Base-by-base conservation (phyloP, 164 flowering plant species). In the Magnolia kwangsiensis region DNA sequence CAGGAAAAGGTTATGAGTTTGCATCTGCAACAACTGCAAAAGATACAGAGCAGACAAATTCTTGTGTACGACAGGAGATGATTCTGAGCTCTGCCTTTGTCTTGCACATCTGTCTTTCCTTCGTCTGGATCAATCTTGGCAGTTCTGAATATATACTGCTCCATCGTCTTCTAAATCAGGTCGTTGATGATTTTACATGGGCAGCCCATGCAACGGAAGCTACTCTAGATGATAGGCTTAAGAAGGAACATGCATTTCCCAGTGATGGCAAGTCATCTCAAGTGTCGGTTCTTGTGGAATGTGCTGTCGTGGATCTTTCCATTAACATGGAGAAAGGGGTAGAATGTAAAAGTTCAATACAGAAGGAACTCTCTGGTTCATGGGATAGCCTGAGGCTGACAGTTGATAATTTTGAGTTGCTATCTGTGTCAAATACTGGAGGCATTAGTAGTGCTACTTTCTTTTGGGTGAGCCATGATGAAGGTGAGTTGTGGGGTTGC, bases 401-500 rank as follows among this genome's bases (percentile, higher is more conserved):
- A 73, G 31, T 92, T 83, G 82, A 81, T 78, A 90, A 88, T 73
- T 86, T 94, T 86, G 87, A 87, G 79, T 73, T 92, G 80, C 85
- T 91, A 1, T 85, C 92, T 72, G 92, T 91, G 71, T 90, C 92
- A 72, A 84, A 93, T 85, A 68, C 90, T 70, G 98, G 98, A 24
- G 92, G 94, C 29, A 82, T 84, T 31, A 80, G 19, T 58, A 89
- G 83, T 82, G 85, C 92, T 77, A 84, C 71, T 50, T 88, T 96
- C 76, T 78, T 91, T 72, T 89, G 93, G 91, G 58, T 90, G 74
- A 78, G 90, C 76, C 99, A 96, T 82, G 82, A 87, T 58, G 91
- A 92, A 84, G 99, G 98, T 0, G 81, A 86, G 75, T 83, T 94
- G 76, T 86, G 87, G 87, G 99, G 98, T 74, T 87, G 89, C n/a